A percentile compares a stretch with the other conserved stretches of the same genome.
phyloP scores from a whole-genome alignment of 345 rosid species.

The Citrus sp. region DNA sequence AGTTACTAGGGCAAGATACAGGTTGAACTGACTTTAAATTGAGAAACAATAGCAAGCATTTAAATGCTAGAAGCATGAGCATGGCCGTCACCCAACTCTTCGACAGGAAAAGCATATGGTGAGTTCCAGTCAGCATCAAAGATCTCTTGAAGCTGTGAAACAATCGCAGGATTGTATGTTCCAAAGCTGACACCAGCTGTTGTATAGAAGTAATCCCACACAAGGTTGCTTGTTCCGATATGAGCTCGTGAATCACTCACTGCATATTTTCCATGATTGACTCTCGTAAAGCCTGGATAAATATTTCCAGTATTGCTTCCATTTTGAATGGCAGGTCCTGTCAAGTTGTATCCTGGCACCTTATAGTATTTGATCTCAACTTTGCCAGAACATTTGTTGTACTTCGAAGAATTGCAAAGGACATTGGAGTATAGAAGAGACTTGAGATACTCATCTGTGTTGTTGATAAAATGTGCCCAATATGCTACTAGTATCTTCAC shows the following conservation, averaged over 20 bases:
- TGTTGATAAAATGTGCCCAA: slow-evolving; percentile 64
- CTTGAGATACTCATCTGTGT: slow-evolving; percentile 62
- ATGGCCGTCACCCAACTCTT: slow-evolving; percentile 26
- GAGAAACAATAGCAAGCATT: neutral
- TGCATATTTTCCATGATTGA: slow-evolving; percentile 81
- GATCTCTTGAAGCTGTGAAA: slow-evolving; percentile 66
- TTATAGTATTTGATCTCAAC: slow-evolving; percentile 70
- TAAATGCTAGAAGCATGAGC: slow-evolving; percentile 27
- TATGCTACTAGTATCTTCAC: slow-evolving; percentile 78
- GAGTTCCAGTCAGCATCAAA: slow-evolving; percentile 89
- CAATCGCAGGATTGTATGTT: slow-evolving; percentile 53
- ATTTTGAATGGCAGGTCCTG: slow-evolving; percentile 59
- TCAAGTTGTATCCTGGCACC: slow-evolving; percentile 75
- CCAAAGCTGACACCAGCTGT: slow-evolving; percentile 89
- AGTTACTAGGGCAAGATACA: neutral
- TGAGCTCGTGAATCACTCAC: slow-evolving; percentile 71
- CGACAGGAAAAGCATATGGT: slow-evolving; percentile 60
- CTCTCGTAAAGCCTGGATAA: slow-evolving; percentile 67
- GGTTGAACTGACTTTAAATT: neutral
- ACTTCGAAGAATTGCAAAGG: slow-evolving; percentile 64
- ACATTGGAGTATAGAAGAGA: slow-evolving; percentile 69
- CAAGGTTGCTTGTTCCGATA: slow-evolving; percentile 76
- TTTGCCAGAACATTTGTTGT: slow-evolving; percentile 64
- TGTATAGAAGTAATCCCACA: slow-evolving; percentile 84
- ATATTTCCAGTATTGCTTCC: slow-evolving; percentile 52